Evolutionary conservation across 768 basidiomycete species (phyloP), one percentile per base, ranked within the genome.

Genomic region (Serendipita sp.): DNA sequence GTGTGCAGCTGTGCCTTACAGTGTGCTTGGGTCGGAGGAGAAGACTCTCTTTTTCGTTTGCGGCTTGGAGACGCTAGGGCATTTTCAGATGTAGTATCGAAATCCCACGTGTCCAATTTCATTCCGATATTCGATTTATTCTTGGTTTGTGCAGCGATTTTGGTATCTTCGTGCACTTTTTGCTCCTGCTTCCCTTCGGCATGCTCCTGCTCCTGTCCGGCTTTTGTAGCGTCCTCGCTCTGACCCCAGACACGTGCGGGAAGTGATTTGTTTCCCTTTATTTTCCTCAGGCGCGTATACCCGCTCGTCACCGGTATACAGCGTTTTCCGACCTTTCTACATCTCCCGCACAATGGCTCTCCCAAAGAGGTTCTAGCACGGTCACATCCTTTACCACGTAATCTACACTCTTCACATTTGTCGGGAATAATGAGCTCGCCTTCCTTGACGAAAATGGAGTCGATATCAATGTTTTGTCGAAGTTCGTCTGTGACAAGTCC

Each of bases 351-450:
- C 28, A 35, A 41, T 41, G 38, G 38, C 38, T 41, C 13, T 41
- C 38, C 38, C 13, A 41, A 13, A 13, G 38, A 41, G 5, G 38
- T 41, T 41, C 38, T 41, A 60, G 56, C 56, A n/a, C 56, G 18
- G n/a, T 60, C 56, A 36, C 56, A 60, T 36, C 56, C 56, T 36
- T 60, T 60, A 28, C 23, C 56, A 35, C 56, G 56, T 8, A 28
- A 8, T 10, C 56, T 23, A n/a, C 56, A 60, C 35, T 60, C 56
- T 60, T 60, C 56, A 35, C 56, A 60, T 60, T 60, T 60, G 18
- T 60, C 56, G 18, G 56, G 56, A n/a, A 60, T 32, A 36, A 60
- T 60, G 10, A 60, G 28, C 28, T 60, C 56, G 56, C 56, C 28
- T 8, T 16, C 23, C 10, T 60, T 60, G 56, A 60, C n/a, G 35